These are phyloP conservation scores for Fusarium metavorans DNA, from an alignment of 2,329 filamentous ascomycete genomes.

Conservation along the genomic window DNA sequence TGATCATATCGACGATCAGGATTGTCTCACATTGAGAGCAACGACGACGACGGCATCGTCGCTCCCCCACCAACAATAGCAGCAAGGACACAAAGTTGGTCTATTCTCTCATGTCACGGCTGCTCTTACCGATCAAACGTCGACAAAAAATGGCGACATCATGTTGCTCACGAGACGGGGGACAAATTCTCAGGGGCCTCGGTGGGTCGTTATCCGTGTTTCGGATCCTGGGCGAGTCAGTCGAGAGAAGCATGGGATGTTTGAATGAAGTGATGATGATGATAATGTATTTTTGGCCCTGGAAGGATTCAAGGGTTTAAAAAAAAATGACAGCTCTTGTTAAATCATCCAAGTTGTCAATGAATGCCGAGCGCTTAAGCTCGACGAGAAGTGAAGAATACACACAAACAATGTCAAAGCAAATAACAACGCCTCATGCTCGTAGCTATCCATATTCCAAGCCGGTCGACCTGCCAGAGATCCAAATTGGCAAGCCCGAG, in stretches of 20 bases:
- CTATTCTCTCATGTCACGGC: constrained; percentile 1
- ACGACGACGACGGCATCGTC: neutral
- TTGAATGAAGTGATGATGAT: constrained; percentile 8
- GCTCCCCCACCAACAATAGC: neutral
- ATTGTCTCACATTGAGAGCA: constrained; percentile 2
- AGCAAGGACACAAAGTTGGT: neutral
- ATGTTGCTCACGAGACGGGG: neutral
- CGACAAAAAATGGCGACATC: constrained; percentile 20
- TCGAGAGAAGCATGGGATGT: neutral
- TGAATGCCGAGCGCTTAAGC: constrained; percentile 4
- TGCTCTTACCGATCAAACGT: neutral
- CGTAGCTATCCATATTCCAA: neutral
- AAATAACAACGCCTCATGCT: constrained; percentile 27
- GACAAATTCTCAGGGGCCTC: constrained; percentile 30
- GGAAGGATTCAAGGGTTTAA: neutral
- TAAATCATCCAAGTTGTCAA: constrained; percentile 11
- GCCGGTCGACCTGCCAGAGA: constrained; percentile 18
- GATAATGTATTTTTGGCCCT: constrained; percentile 14
- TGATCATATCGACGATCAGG: constrained; percentile 1
- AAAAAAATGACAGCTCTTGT: neutral
- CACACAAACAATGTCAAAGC: neutral
- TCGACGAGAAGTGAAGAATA: constrained; percentile 14
- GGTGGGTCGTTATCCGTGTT: constrained; percentile 28
- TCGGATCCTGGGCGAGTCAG: constrained; percentile 18
- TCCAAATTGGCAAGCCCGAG: constrained; percentile 9